phyloP scores from a whole-genome alignment of 163 green algal species.

The Scenedesmus sp. region DNA sequence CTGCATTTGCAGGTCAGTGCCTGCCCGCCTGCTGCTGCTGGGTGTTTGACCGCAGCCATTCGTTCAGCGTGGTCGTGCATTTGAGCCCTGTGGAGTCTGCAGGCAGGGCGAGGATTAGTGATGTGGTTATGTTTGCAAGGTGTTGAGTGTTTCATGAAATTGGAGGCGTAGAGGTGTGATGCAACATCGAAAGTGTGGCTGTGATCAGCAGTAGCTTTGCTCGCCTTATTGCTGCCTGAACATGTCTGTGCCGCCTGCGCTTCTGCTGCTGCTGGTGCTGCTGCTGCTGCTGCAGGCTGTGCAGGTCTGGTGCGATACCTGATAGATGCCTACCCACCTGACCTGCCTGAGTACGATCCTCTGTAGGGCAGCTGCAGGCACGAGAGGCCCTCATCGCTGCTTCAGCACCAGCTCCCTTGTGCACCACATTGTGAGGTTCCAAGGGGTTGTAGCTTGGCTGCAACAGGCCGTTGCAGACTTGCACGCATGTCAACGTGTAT shows the following conservation, averaged over 20 bases:
- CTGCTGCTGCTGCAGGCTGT: conserved; percentile 33
- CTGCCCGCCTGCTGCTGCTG: not conserved
- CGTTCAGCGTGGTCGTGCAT: not conserved
- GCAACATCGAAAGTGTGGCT: not conserved
- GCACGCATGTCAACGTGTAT: no score
- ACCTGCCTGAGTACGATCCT: conserved; percentile 58
- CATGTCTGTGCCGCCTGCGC: not conserved
- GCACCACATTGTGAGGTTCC: no score
- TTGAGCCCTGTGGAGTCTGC: not conserved
- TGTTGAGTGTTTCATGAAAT: no score
- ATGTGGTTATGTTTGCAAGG: no score
- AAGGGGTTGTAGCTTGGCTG: no score
- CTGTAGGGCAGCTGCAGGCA: conserved; percentile 4
- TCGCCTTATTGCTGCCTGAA: not conserved
- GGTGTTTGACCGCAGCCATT: not conserved
- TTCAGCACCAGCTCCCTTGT: no score
- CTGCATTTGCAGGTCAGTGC: not conserved
- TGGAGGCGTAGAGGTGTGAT: no score
- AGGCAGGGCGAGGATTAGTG: no score
- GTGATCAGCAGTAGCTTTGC: not conserved
- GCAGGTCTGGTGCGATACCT: conserved; percentile 60
- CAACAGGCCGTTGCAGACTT: no score
- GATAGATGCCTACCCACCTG: conserved; percentile 54
- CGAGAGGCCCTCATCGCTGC: no score
- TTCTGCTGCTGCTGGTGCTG: conserved; percentile 12